Percentiles rank a stretch among this genome's conserved stretches.
These are phyloP conservation scores for Aureobasidium namibiae DNA, from an alignment of 2,329 filamentous ascomycete species.

Conservation along the genomic window DNA sequence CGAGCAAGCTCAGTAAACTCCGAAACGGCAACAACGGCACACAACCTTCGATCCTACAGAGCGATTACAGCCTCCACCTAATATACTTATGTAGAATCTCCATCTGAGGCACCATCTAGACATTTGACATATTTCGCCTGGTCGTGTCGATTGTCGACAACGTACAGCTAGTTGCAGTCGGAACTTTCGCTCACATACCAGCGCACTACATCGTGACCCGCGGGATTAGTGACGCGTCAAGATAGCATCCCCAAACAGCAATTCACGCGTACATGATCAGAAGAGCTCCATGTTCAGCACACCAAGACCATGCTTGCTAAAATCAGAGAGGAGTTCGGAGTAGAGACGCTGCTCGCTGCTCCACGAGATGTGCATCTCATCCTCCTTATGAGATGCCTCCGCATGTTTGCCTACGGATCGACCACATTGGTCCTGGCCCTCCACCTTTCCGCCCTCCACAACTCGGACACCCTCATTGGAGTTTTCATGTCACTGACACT, in stretches of 20 bases:
- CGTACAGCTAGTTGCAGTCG: neutral
- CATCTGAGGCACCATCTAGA: neutral
- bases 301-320: neutral
- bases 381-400: conserved; percentile 28
- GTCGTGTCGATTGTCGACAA: neutral
- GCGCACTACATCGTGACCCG: neutral
- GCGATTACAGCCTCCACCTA: neutral
- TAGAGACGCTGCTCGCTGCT: neutral
- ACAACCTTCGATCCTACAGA: neutral
- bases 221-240: neutral
- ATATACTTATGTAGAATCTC: neutral
- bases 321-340: conserved; percentile 13
- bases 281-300: neutral
- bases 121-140: neutral
- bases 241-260: neutral
- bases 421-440: conserved; percentile 25
- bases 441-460: conserved; percentile 23
- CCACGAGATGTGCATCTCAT: conserved; percentile 13
- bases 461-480: conserved; percentile 24
- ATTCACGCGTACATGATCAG: neutral
- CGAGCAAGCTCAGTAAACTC: neutral
- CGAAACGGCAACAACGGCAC: neutral
- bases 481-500: conserved; percentile 29
- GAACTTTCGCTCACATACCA: neutral
- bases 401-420: conserved; percentile 55